Evolutionary conservation across 805 yeast genomes (phyloP).

Genomic region (Monosporozyma yasuniensis): DNA sequence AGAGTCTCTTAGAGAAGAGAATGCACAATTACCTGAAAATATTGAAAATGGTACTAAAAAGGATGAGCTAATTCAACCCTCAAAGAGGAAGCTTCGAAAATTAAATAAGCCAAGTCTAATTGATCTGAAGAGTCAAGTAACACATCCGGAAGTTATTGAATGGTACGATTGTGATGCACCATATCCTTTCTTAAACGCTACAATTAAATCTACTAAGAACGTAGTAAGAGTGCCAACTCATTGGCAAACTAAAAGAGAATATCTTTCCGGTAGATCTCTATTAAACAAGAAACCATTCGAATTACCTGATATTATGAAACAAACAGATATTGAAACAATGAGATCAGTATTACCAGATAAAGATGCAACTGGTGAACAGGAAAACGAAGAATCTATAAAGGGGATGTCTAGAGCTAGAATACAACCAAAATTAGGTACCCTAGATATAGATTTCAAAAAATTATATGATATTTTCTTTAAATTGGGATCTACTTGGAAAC

Average conservation of each 20-base stretch:
- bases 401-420: constrained; percentile 75
- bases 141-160: constrained; percentile 66
- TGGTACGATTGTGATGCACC: constrained; percentile 82
- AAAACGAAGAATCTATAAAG: constrained; percentile 40
- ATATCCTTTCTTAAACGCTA: constrained; percentile 60
- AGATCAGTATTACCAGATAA: constrained; percentile 41
- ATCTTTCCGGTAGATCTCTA: constrained; percentile 56
- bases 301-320: constrained; percentile 67
- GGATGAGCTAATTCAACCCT: constrained; percentile 8
- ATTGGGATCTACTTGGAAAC: constrained; percentile 55
- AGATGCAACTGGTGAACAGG: constrained; percentile 3
- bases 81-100: constrained; percentile 44
- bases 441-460: constrained; percentile 79
- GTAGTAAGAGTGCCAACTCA: constrained; percentile 71
- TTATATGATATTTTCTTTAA: constrained; percentile 82
- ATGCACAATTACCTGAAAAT: not conserved
- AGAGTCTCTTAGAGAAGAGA: not conserved
- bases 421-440: constrained; percentile 78
- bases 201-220: constrained; percentile 57
- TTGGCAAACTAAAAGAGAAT: constrained; percentile 77
- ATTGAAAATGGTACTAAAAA: constrained; percentile 9
- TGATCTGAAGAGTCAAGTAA: constrained; percentile 49
- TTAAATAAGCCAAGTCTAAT: constrained; percentile 56
- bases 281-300: constrained; percentile 62
- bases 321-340: constrained; percentile 84